These are phyloP conservation scores for Cenchrus fungigraminus DNA, from an alignment of 176 grass and related monocot species.

Conservation along the genomic window DNA sequence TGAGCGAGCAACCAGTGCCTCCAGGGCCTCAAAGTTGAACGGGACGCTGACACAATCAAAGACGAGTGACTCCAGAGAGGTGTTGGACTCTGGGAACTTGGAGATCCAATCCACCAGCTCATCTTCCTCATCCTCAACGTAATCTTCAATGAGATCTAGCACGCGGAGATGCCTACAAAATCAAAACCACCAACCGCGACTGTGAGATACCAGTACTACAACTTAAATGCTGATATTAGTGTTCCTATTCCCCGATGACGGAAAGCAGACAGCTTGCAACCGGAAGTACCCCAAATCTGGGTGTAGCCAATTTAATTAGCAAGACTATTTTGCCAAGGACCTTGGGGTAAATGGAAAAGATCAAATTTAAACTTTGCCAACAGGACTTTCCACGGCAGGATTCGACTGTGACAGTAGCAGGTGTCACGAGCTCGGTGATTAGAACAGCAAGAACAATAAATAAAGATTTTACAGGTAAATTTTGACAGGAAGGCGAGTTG, in stretches of 20 bases:
- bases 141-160: slow-evolving; percentile 88
- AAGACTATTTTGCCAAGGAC: slow-evolving; percentile 4
- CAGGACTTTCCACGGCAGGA: not conserved
- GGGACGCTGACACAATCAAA: slow-evolving; percentile 67
- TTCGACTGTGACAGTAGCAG: slow-evolving; percentile 39
- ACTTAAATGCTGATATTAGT: not conserved
- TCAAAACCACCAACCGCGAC: not conserved
- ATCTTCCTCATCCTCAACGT: slow-evolving; percentile 69
- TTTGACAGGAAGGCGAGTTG: slow-evolving; percentile 29
- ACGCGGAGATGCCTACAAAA: slow-evolving; percentile 68
- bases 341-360: not conserved
- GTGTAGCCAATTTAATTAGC: slow-evolving; percentile 15
- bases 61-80: slow-evolving; percentile 64
- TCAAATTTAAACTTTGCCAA: not conserved
- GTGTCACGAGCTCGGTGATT: slow-evolving; percentile 24
- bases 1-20: slow-evolving; percentile 75
- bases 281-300: not conserved
- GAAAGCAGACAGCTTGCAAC: not conserved
- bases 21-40: slow-evolving; percentile 83
- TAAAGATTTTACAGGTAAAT: slow-evolving; percentile 18
- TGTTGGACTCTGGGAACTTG: slow-evolving; percentile 75
- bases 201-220: slow-evolving; percentile 19
- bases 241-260: not conserved
- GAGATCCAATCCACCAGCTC: slow-evolving; percentile 89
- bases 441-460: slow-evolving; percentile 30